Percentiles rank a stretch among this genome's conserved stretches.
These are phyloP conservation scores for Candida dubliniensis DNA, from an alignment of 1,139 yeast species.

Conservation along the genomic window DNA sequence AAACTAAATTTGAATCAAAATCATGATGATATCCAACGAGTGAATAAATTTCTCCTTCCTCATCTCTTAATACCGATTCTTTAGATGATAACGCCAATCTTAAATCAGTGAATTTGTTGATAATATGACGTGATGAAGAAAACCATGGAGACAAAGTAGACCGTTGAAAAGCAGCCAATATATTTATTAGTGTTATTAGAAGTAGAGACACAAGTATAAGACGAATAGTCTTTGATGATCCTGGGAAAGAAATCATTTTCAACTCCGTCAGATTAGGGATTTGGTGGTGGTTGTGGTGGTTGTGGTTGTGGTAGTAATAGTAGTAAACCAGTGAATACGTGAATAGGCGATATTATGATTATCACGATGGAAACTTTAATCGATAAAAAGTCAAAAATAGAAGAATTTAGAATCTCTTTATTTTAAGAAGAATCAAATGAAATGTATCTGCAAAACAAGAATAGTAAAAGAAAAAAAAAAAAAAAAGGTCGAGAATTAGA, in stretches of 20 bases:
- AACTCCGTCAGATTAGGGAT: neutral
- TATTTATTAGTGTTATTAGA: conserved; percentile 8
- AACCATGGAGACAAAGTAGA: neutral
- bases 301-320: no score
- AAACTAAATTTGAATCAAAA: conserved; percentile 16
- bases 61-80: conserved; percentile 4
- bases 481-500: no score
- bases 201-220: conserved; percentile 6
- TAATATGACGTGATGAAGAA: conserved; percentile 3
- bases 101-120: conserved; percentile 7
- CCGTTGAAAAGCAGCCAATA: conserved; percentile 9
- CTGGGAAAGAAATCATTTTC: conserved; percentile 1
- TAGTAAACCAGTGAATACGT: no score
- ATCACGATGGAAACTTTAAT: no score
- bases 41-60: conserved; percentile 11
- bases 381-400: no score
- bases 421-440: no score
- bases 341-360: no score
- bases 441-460: no score
- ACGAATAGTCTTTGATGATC: neutral
- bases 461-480: no score
- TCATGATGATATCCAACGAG: conserved; percentile 20
- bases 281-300: no score
- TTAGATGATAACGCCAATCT: conserved; percentile 1
- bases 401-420: no score